Conservation (phyloP, 176 grass and related monocot species). For the Phragmites australis region DNA sequence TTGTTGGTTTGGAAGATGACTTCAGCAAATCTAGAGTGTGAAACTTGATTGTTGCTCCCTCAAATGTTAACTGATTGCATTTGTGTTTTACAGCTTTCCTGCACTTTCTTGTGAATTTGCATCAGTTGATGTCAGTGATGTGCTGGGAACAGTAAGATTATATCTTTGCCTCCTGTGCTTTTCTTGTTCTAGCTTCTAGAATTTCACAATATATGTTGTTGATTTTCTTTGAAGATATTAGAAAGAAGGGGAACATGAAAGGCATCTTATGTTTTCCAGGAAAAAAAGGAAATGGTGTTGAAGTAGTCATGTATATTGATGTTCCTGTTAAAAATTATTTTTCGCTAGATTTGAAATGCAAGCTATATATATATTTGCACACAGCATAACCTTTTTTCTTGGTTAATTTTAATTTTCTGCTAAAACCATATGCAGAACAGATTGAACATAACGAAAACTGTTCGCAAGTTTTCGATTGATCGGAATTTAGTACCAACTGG, state of each 20-base stretch:
- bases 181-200: slow-evolving; percentile 10
- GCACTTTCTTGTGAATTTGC: slow-evolving; percentile 98
- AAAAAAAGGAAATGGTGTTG: neutral
- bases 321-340: neutral
- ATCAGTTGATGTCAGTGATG: slow-evolving; percentile 93
- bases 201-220: neutral
- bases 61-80: slow-evolving; percentile 30
- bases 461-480: slow-evolving; percentile 95
- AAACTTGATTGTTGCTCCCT: slow-evolving; percentile 6
- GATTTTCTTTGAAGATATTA: neutral
- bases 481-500: slow-evolving; percentile 85
- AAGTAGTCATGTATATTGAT: slow-evolving; percentile 1
- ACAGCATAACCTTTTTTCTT: neutral
- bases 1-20: neutral
- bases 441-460: slow-evolving; percentile 96
- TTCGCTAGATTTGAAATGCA: neutral
- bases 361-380: neutral
- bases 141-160: slow-evolving; percentile 92
- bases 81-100: slow-evolving; percentile 74
- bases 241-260: neutral
- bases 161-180: slow-evolving; percentile 29
- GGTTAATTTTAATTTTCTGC: slow-evolving; percentile 37
- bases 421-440: slow-evolving; percentile 83
- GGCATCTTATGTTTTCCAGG: neutral
- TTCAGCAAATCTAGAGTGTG: slow-evolving; percentile 5